Evolutionary conservation across 129 eudicot species (phyloP), one percentile per base, ranked within the genome.

Genomic region (Calendula officinalis): DNA sequence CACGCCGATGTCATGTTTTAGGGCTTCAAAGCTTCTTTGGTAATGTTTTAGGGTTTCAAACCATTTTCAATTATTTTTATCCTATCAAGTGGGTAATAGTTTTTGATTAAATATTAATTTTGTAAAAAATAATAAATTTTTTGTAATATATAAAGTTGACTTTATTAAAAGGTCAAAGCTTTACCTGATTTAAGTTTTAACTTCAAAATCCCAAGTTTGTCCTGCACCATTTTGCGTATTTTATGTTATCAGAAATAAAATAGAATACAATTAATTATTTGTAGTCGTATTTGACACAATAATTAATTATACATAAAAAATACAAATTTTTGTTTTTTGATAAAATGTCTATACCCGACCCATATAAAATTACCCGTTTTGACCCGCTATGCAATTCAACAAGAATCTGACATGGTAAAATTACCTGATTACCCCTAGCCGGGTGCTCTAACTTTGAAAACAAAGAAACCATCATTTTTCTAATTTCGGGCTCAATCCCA

Each of bases 151-250:
- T 16, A 50, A 11, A 16, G 27, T 50, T 50, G 3, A 50, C 34
- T 50, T 16, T 5, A 14, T 39, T 6, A 11, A 35, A 66, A 44
- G 34, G 67, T 42, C 63, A 22, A 49, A 65, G 12, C 16, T 42
- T 33, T 80, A 86, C 99, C 87, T 82, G 83, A n/a, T n/a, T n/a
- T n/a, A n/a, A n/a, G 84, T 45, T 80, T 69, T 73, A 94, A 66
- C 69, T 85, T 88, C 53, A 42, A 56, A 68, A 86, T 71, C 55
- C 95, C 97, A 48, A 64, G 77, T 5, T 72, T 37, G 53, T 94
- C 99, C 99, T 89, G 95, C 59, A 80, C 66, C 45, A 67, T 44
- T 62, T 22, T 38, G 34, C 8, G 27, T 64, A 62, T 57, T 58
- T 40, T 40, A 9, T 17, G n/a, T 8, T n/a, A 27, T 5, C 2